Evolutionary conservation across 179 eudicot species (phyloP).

Genomic region (Actinidia chinensis): DNA sequence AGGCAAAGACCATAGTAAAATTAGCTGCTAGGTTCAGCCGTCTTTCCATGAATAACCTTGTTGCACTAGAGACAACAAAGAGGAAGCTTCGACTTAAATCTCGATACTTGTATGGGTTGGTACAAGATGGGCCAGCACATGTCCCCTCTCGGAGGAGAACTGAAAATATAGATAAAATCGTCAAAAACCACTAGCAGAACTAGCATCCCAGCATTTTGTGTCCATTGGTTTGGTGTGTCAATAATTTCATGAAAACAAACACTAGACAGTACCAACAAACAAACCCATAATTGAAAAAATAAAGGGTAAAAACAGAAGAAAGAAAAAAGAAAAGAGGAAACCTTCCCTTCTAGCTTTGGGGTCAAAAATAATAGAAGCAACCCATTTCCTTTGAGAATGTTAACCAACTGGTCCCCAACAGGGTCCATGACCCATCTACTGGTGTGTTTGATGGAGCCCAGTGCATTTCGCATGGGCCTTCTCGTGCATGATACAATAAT

Average conservation of each 20-base stretch:
- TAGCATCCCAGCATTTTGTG: not conserved
- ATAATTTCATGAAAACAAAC: not conserved
- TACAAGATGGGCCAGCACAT: constrained; percentile 82
- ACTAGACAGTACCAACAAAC: not conserved
- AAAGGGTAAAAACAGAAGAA: not conserved
- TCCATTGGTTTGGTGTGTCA: not conserved
- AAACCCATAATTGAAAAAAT: not conserved
- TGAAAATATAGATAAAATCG: constrained; percentile 30
- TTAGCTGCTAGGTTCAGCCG: constrained; percentile 29
- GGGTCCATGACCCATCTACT: constrained; percentile 74
- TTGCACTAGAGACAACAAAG: constrained; percentile 93
- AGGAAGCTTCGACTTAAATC: constrained; percentile 85
- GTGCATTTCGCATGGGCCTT: constrained; percentile 74
- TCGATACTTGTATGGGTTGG: constrained; percentile 81
- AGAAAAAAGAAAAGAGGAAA: too few species aligned
- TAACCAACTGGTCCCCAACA: constrained; percentile 70
- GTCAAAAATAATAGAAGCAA: constrained; percentile 60
- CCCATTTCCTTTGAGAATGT: constrained; percentile 83
- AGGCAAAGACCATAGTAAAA: not conserved
- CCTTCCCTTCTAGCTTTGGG: constrained; percentile 23
- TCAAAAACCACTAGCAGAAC: not conserved
- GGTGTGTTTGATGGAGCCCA: constrained; percentile 64
- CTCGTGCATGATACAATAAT: constrained; percentile 47
- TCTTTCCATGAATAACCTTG: constrained; percentile 66
- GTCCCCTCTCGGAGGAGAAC: constrained; percentile 95